Conservation (phyloP, 2,329 filamentous ascomycete genomes). For the Achaetomium macrosporum region DNA sequence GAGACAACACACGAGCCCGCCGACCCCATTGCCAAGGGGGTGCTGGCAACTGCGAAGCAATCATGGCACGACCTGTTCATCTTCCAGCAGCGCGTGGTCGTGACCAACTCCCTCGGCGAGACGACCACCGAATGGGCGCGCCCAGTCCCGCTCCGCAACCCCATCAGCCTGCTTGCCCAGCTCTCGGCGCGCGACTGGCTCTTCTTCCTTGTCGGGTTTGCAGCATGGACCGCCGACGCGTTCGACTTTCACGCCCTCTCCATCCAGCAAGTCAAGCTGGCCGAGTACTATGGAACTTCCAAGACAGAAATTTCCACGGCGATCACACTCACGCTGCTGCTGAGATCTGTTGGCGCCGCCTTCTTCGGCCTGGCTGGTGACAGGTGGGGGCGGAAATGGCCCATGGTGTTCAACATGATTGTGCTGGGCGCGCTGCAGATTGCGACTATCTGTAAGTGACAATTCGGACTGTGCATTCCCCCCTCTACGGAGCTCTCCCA, state of each 20-base stretch:
- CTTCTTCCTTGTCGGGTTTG: conserved; percentile 68
- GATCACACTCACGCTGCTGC: conserved; percentile 68
- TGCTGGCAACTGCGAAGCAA: conserved; percentile 31
- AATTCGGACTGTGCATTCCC: too few species aligned
- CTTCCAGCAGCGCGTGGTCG: conserved; percentile 68
- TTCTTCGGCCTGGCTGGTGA: conserved; percentile 73
- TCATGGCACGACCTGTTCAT: conserved; percentile 32
- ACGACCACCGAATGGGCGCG: conserved; percentile 61
- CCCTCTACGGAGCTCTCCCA: too few species aligned
- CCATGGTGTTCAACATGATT: conserved; percentile 76
- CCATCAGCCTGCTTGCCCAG: conserved; percentile 60
- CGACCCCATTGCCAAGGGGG: conserved; percentile 62
- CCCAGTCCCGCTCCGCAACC: conserved; percentile 63
- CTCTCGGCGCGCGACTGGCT: conserved; percentile 63
- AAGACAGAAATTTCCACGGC: conserved; percentile 67
- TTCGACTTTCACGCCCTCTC: conserved; percentile 80
- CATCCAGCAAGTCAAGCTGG: conserved; percentile 69
- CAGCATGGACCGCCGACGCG: conserved; percentile 74
- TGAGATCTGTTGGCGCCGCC: conserved; percentile 69
- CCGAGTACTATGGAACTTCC: conserved; percentile 41
- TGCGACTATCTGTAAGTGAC: conserved; percentile 57
- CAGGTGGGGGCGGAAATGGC: conserved; percentile 76
- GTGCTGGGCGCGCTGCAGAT: conserved; percentile 55
- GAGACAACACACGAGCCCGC: conserved; percentile 43
- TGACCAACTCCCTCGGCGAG: conserved; percentile 60